Conservation (phyloP, 2,329 filamentous ascomycete genomes). For the Alternaria longipes region DNA sequence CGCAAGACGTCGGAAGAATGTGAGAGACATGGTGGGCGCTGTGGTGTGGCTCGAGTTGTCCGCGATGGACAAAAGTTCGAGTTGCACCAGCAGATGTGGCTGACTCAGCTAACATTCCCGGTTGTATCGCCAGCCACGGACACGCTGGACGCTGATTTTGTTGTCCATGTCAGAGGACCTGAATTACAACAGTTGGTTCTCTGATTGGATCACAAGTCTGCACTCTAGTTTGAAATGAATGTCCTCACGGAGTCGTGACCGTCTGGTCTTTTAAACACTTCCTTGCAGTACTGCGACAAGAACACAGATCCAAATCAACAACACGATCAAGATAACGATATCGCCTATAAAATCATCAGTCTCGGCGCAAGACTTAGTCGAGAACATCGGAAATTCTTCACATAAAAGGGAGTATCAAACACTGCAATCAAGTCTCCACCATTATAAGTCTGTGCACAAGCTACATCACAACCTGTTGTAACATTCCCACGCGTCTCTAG, state of each 20-base stretch:
- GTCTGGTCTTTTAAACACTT: not conserved
- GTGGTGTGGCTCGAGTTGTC: constrained; percentile 7
- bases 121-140: not conserved
- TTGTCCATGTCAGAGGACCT: not conserved
- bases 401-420: not conserved
- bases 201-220: not conserved
- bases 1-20: constrained; percentile 51
- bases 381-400: not conserved
- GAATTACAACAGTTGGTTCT: not conserved
- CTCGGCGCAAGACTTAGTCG: not conserved
- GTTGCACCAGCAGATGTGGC: constrained; percentile 9
- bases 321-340: too few relatives aligned
- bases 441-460: constrained; percentile 2
- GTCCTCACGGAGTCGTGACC: not conserved
- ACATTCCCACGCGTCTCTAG: constrained; percentile 12
- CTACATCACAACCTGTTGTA: constrained; percentile 10
- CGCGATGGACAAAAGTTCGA: constrained; percentile 21
- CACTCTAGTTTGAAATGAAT: not conserved
- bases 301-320: not conserved
- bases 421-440: constrained; percentile 1
- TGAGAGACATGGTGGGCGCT: constrained; percentile 49
- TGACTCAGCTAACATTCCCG: constrained; percentile 18
- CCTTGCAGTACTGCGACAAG: not conserved
- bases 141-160: not conserved
- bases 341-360: not conserved